Percentiles rank a stretch among this genome's conserved stretches.
phyloP scores from a whole-genome alignment of 2,329 filamentous ascomycete genomes.

The Thelonectria discophora region DNA sequence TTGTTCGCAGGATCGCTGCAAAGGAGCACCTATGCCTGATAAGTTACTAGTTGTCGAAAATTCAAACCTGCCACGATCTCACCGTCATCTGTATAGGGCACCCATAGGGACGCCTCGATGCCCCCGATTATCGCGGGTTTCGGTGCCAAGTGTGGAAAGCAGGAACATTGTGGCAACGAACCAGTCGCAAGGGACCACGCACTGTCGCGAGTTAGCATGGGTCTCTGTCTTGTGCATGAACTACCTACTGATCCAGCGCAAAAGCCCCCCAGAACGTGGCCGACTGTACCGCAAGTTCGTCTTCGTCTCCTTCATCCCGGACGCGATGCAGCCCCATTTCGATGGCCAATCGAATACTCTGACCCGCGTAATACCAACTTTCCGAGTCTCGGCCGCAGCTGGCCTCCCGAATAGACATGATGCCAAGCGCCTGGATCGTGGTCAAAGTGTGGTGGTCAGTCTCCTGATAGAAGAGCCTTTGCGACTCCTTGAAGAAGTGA shows the following conservation, averaged over 20 bases:
- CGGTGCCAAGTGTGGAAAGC: constrained; percentile 63
- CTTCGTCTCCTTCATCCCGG: constrained; percentile 58
- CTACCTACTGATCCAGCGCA: constrained; percentile 69
- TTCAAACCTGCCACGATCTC: constrained; percentile 38
- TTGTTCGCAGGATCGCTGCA: constrained; percentile 66
- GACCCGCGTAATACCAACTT: constrained; percentile 76
- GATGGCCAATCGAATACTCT: constrained; percentile 75
- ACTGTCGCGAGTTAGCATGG: constrained; percentile 48
- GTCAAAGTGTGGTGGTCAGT: constrained; percentile 69
- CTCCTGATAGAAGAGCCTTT: constrained; percentile 67
- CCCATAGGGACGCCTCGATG: constrained; percentile 68
- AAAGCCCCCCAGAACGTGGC: constrained; percentile 71
- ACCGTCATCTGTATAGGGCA: constrained; percentile 68
- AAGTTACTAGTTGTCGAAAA: not conserved
- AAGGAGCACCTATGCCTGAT: constrained; percentile 55
- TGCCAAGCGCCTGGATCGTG: constrained; percentile 77
- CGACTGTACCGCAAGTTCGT: constrained; percentile 65
- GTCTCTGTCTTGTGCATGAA: not conserved
- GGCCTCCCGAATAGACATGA: constrained; percentile 79
- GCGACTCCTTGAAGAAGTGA: constrained; percentile 77
- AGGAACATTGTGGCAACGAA: constrained; percentile 67
- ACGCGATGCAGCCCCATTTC: constrained; percentile 74
- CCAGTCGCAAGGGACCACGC: constrained; percentile 73
- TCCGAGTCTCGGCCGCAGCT: constrained; percentile 77
- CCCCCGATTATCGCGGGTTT: constrained; percentile 69